Evolutionary conservation across 2,329 filamentous ascomycete species (phyloP), one percentile per base, ranked within the genome.

Genomic region (Fusarium agapanthi): DNA sequence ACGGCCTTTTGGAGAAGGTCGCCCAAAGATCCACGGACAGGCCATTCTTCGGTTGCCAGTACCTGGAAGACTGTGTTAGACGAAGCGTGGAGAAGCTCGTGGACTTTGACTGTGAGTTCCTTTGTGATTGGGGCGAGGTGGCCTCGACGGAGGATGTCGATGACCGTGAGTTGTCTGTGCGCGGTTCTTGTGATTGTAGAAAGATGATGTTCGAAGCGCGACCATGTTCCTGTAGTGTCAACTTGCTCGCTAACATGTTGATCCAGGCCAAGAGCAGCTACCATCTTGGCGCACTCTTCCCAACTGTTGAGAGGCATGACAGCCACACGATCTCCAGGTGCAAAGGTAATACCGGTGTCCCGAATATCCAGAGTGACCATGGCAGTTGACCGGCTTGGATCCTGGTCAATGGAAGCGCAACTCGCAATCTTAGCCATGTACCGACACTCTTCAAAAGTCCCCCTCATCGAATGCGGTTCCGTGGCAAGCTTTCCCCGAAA

Each of bases 221-320:
- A 78, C 87, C 86, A 88, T 9, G 78, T 80, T 6, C 77, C 77
- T 14, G 82, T 80, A 1, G 85, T 78, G 1, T 78, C 72, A 1
- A 87, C 80, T 0, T 79, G 75, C 13, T 81, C 75, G n/a, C 86
- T 83, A 3, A 88, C 81, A 64, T 84, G 82, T 6, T 81, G 77
- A 37, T 86, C 86, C 0, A 88, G 79, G 0, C 87, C 86, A 3
- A 88, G 80, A 0, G 86, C 86, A 1, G 86, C 83, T 6, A 85
- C 86, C 15, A 88, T 84, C 69, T 88, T 88, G 24, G 86, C 86
- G 56, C 85, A 87, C 72, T 88, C 87, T 14, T 84, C 83, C 87
- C 86, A 88, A 61, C 81, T 83, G 62, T 88, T 88, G 22, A 88
- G 81, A 0, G 86, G 86, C 86, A 88, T 88, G 5, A 89, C 80